Evolutionary conservation across 1,284 basidiomycete genomes (phyloP), one percentile per base, ranked within the genome.

Genomic region (Cryptococcus floricola): DNA sequence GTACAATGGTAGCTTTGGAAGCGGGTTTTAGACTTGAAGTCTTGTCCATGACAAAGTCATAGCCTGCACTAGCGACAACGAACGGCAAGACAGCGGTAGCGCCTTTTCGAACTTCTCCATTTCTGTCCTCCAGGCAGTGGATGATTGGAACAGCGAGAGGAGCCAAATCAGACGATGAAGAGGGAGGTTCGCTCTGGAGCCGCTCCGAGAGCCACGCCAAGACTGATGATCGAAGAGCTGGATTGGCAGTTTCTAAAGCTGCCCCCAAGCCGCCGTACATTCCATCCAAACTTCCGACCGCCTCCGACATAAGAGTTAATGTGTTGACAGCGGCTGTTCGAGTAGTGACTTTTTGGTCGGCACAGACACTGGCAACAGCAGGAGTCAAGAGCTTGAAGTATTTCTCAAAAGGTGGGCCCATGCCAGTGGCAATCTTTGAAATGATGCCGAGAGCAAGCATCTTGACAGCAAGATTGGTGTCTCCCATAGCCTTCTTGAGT

Each of bases 391-490:
- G 80, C 27, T 87, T 85, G 4, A 84, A 83, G 64, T 95, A 84
- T 71, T 90, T 94, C 65, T 98, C 95, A 70, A 99, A 98, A 0
- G 89, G 85, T 69, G 88, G 91, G 49, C 92, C 92, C 91, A 98
- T 97, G 1, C 91, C 94, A 0, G 82, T 85, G 2, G 96, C 92
- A 59, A 98, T 87, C 48, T 91, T 88, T 42, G 87, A 82, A 52
- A 97, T 86, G 57, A 96, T 87, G 68, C 96, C 93, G 19, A 99
- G 82, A 18, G 95, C 90, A 45, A 97, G 81, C 28, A 82, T 80
- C 74, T 98, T 94, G 50, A 98, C 94, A 19, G 89, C 86, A 71
- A 98, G 90, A 78, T 99, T 99, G 50, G 88, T 88, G 73, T 99
- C 96, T 12, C 83, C 84, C 44, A 96, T 86, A 57, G 96, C 85